Percentiles rank a stretch among this genome's conserved stretches.
phyloP scores from a whole-genome alignment of 1,284 basidiomycete genomes.

The Microbotryum violaceum region DNA sequence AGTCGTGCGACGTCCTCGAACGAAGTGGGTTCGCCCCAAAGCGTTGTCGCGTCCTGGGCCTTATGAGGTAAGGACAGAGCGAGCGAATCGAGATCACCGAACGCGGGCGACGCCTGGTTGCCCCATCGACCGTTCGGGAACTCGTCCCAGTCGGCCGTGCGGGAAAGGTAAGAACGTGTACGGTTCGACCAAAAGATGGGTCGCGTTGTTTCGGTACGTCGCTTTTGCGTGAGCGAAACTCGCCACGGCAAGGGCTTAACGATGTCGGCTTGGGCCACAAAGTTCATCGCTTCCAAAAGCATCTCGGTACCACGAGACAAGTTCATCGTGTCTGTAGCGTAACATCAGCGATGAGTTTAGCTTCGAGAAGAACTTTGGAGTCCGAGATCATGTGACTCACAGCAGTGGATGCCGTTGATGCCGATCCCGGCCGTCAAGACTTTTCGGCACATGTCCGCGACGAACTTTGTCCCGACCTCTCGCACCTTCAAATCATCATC shows the following conservation, averaged over 20 bases:
- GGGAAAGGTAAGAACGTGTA: conserved; percentile 79
- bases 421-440: conserved; percentile 29
- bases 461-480: conserved; percentile 33
- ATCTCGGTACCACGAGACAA: conserved; percentile 35
- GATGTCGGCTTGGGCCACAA: conserved; percentile 34
- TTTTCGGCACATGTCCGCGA: conserved; percentile 30
- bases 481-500: conserved; percentile 48
- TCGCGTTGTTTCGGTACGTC: conserved; percentile 78
- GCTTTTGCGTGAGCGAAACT: conserved; percentile 72
- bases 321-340: conserved; percentile 30
- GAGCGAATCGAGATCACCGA: conserved; percentile 37
- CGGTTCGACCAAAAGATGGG: conserved; percentile 96
- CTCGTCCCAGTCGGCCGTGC: conserved; percentile 47
- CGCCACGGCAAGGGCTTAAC: conserved; percentile 43
- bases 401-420: conserved; percentile 33
- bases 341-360: neutral
- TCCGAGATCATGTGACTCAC: conserved; percentile 8
- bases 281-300: conserved; percentile 35
- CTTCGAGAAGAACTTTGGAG: too few relatives aligned
- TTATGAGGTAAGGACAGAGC: conserved; percentile 39
- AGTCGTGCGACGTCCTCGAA: conserved; percentile 65
- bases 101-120: conserved; percentile 44
- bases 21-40: conserved; percentile 74
- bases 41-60: conserved; percentile 58
- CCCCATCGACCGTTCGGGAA: conserved; percentile 47